These are phyloP conservation scores for Aspergillus ochraceus DNA, from an alignment of 2,329 filamentous ascomycete genomes.

Conservation along the genomic window DNA sequence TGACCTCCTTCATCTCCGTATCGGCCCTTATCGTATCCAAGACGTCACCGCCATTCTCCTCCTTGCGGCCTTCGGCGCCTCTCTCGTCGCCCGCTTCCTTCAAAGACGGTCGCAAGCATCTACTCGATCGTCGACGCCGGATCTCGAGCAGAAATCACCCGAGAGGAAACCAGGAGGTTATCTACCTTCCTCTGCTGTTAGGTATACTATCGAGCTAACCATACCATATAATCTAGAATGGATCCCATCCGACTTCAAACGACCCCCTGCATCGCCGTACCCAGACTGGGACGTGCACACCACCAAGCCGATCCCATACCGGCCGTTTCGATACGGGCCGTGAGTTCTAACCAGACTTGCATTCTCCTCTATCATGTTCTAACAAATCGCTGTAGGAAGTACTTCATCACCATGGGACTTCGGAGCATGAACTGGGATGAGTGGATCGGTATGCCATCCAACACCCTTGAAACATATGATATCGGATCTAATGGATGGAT, in stretches of 20 bases:
- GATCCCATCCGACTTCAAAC: conserved; percentile 58
- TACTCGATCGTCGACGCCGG: conserved; percentile 34
- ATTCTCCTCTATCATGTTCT: not conserved
- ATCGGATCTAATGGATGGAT: not conserved
- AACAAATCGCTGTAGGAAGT: conserved; percentile 48
- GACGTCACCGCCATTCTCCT: conserved; percentile 33
- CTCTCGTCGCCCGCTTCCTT: conserved; percentile 21
- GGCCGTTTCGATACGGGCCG: conserved; percentile 75
- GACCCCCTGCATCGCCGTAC: conserved; percentile 62
- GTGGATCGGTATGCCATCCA: conserved; percentile 60
- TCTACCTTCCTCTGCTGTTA: not conserved
- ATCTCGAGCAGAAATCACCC: conserved; percentile 47
- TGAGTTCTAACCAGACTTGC: conserved; percentile 25
- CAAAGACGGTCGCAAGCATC: conserved; percentile 15
- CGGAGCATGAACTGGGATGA: conserved; percentile 68
- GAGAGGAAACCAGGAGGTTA: conserved; percentile 50
- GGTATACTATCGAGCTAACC: not conserved
- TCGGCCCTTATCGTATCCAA: conserved; percentile 17
- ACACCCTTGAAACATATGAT: not conserved
- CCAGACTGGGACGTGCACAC: conserved; percentile 65
- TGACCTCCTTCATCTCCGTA: not conserved
- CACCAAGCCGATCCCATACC: conserved; percentile 75
- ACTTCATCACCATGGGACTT: conserved; percentile 75
- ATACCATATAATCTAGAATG: conserved; percentile 46
- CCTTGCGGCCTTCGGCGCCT: conserved; percentile 32